These are phyloP conservation scores for Phytopythium chamaehyphon DNA, from an alignment of 352 stramenopile genomes.

Conservation along the genomic window DNA sequence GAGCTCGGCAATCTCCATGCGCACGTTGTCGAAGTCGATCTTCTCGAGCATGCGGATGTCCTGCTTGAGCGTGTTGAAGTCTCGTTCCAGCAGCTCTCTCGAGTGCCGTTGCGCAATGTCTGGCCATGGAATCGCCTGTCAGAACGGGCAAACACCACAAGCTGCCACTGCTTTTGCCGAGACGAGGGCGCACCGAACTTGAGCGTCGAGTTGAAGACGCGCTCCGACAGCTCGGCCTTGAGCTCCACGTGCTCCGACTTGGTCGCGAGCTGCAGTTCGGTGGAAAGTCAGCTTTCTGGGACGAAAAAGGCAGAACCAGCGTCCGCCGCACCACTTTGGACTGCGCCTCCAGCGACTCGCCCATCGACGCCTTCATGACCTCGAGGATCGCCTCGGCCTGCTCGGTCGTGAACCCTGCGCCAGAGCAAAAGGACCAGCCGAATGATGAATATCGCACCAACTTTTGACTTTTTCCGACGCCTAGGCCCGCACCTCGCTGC, in stretches of 20 bases:
- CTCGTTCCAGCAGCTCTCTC: conserved; percentile 80
- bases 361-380: conserved; percentile 82
- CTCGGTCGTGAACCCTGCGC: conserved; percentile 53
- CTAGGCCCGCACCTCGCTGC: conserved; percentile 43
- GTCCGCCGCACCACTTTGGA: conserved; percentile 23
- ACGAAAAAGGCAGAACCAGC: neutral
- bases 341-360: conserved; percentile 69
- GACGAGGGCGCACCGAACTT: conserved; percentile 62
- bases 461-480: neutral
- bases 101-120: conserved; percentile 88
- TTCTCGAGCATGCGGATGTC: conserved; percentile 90
- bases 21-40: conserved; percentile 89
- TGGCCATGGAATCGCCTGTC: conserved; percentile 9
- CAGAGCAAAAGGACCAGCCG: neutral
- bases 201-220: conserved; percentile 87
- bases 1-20: conserved; percentile 82
- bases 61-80: conserved; percentile 89
- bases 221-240: conserved; percentile 81
- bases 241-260: conserved; percentile 86
- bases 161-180: neutral
- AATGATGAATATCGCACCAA: neutral
- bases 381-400: conserved; percentile 79
- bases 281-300: neutral
- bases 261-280: conserved; percentile 74
- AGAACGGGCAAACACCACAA: neutral